Evolutionary conservation across 768 basidiomycete genomes (phyloP).

Genomic region (Podaxis sp.): DNA sequence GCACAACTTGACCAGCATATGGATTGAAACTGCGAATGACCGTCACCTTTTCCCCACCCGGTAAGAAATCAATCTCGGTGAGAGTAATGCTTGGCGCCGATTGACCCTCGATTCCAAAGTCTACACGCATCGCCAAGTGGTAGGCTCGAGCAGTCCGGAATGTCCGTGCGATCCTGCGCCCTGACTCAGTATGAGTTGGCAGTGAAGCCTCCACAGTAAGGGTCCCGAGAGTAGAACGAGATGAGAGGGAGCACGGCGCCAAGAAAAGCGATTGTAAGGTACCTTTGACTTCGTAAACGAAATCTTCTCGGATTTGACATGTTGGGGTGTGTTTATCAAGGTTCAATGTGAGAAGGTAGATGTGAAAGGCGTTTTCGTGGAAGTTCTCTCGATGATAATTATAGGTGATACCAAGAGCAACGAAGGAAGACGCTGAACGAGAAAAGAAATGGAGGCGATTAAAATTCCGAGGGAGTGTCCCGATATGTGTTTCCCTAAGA

Average conservation of each 20-base stretch:
- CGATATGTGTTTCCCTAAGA: not conserved
- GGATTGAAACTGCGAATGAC: not conserved
- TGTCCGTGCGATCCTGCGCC: not conserved
- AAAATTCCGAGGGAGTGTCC: not conserved
- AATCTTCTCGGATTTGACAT: not conserved
- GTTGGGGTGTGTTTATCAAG: not conserved
- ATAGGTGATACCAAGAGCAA: not conserved
- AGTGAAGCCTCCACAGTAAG: not conserved
- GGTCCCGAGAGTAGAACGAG: not conserved
- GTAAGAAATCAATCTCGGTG: not conserved
- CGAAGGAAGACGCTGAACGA: not conserved
- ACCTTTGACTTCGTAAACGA: not conserved
- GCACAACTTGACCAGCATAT: conserved; percentile 1
- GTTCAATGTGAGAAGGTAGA: not conserved
- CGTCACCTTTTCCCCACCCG: too few relatives aligned
- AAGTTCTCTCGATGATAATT: not conserved
- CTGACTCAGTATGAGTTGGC: not conserved
- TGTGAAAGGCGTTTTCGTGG: not conserved
- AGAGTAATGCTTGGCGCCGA: not conserved
- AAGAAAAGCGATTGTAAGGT: not conserved
- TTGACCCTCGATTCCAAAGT: not conserved
- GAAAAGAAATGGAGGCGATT: not conserved
- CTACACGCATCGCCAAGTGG: not conserved
- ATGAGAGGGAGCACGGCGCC: not conserved
- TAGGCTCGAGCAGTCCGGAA: not conserved